A percentile compares a stretch with the other conserved stretches of the same genome.
Evolutionary conservation across 2,329 filamentous ascomycete genomes (phyloP).

Genomic region (Corinectria fuckeliana): DNA sequence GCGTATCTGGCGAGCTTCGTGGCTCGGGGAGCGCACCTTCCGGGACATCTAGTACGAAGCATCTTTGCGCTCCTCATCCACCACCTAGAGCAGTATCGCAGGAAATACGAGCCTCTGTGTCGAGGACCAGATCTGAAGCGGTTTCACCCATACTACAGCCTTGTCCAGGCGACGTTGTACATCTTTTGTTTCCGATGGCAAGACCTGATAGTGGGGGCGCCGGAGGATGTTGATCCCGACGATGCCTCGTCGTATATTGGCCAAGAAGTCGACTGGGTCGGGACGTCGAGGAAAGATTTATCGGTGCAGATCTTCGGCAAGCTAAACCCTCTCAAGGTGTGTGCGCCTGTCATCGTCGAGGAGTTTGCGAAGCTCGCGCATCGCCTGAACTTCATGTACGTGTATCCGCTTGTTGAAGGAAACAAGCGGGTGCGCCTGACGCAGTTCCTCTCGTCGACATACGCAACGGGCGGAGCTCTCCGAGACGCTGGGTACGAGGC

Average conservation of each 20-base stretch:
- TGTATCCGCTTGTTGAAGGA: constrained; percentile 84
- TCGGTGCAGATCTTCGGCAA: constrained; percentile 82
- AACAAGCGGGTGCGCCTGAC: constrained; percentile 90
- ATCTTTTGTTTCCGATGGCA: constrained; percentile 99
- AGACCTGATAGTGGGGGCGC: constrained; percentile 74
- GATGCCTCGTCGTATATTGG: constrained; percentile 66
- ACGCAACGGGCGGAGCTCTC: constrained; percentile 60
- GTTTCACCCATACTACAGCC: constrained; percentile 85
- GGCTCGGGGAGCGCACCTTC: constrained; percentile 84
- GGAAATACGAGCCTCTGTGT: constrained; percentile 74
- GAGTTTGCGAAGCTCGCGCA: constrained; percentile 90
- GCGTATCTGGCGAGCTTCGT: constrained; percentile 96
- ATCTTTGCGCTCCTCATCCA: constrained; percentile 81
- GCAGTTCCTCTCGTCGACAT: constrained; percentile 67
- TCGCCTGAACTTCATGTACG: constrained; percentile 86
- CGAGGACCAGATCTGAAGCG: constrained; percentile 84
- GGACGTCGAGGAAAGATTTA: constrained; percentile 75
- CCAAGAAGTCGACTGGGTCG: constrained; percentile 80
- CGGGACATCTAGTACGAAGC: constrained; percentile 76
- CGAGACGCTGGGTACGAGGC: constrained; percentile 55
- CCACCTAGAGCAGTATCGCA: constrained; percentile 78
- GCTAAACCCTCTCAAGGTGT: constrained; percentile 95
- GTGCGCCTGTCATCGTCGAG: constrained; percentile 85
- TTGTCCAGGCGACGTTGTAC: constrained; percentile 89
- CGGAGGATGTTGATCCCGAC: constrained; percentile 67